Base-by-base conservation (phyloP, 331 rosid species). In the Quercus phellos region DNA sequence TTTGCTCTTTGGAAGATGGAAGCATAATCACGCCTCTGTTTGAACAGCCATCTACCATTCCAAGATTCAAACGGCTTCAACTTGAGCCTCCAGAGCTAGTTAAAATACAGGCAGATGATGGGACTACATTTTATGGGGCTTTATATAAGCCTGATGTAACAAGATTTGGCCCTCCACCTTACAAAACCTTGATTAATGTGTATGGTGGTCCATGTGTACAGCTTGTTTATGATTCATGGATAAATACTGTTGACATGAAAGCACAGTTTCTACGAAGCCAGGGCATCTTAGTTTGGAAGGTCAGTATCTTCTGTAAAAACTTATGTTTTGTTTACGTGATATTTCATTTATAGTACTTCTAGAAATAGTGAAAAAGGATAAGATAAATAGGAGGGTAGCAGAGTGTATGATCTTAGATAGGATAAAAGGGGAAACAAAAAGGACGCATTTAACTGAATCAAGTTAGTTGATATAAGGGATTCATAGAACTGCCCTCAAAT, bases 241-340 rank as follows among this genome's bases (percentile, higher is more conserved):
- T 81, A 51, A 88, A 83, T 79, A 87, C 91, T 5, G 96, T 95
- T 74, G 98, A 95, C 83, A 86, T 95, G 94, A 90, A 95, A 86
- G 97, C 98, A 0, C 99, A 95, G 75, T 95, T 82, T 74, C 85
- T 95, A 59, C 86, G 94, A 80, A 93, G 87, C 81, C 87, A 86
- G 80, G 99, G 99, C 80, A 81, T 95, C 81, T 80, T 95, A 81
- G 97, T 95, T 59, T 95, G 98, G 98, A 95, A 95, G 99, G 99
- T 95, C 63, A 73, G 92, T 90, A 74, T 32, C 38, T 34, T 66
- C 27, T 13, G 43, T n/a, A 17, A 32, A 32, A 17, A 34, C 5
- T 8, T 58, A 24, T 22, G 12, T 21, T 10, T 58, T 58, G 16
- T 22, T 46, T 58, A 26, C 17, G 6, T 58, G 64, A 22, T 8